A percentile compares a stretch with the other conserved stretches of the same genome.
Evolutionary conservation across 73 alveolate genomes (phyloP).

Genomic region (Blepharisma japonicum): DNA sequence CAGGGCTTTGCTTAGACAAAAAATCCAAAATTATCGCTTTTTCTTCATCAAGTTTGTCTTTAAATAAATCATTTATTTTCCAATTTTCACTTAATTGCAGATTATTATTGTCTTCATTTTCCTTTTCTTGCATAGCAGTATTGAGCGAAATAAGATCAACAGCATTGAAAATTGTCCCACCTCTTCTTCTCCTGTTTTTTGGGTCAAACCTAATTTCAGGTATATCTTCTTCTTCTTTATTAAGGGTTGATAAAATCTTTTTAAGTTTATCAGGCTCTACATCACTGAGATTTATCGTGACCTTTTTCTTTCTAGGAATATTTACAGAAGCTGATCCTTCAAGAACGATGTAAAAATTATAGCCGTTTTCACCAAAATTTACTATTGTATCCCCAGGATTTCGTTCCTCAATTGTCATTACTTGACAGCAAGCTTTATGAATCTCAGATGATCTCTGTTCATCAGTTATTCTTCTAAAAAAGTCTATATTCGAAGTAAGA

Average conservation of each 20-base stretch:
- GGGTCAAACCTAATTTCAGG: too few relatives aligned
- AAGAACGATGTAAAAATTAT: not conserved
- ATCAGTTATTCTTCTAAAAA: not conserved
- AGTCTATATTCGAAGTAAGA: not conserved
- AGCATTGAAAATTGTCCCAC: too few relatives aligned
- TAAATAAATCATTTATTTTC: not conserved
- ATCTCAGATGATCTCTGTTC: not conserved
- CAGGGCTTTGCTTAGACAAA: not conserved
- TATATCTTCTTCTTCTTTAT: too few relatives aligned
- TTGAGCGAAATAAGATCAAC: too few relatives aligned
- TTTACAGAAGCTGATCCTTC: not conserved
- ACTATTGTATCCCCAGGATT: not conserved
- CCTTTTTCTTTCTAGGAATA: not conserved
- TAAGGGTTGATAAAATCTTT: not conserved
- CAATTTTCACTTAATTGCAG: not conserved
- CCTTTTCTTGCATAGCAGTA: too few relatives aligned
- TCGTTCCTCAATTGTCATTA: not conserved
- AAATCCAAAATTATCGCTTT: not conserved
- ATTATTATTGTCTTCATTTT: too few relatives aligned
- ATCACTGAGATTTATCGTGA: not conserved
- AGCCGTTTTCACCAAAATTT: slow-evolving; percentile 7
- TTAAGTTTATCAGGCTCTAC: not conserved
- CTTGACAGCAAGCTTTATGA: slow-evolving; percentile 3
- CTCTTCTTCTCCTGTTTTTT: too few relatives aligned
- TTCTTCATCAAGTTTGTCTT: not conserved